Percentiles rank a stretch among this genome's conserved stretches.
phyloP scores from a whole-genome alignment of 1,139 yeast species.

The Suhomyces taliae region DNA sequence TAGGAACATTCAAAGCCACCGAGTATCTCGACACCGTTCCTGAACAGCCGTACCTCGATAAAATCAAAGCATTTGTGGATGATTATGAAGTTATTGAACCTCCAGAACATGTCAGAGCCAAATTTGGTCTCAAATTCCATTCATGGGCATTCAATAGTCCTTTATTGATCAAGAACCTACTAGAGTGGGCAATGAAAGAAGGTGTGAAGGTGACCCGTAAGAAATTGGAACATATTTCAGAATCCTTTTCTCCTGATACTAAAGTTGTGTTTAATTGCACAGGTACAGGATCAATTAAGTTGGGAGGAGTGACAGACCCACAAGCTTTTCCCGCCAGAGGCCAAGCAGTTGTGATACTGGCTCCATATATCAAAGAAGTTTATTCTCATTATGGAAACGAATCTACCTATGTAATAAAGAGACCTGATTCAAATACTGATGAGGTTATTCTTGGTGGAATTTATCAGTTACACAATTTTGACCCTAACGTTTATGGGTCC shows the following conservation, averaged over 20 bases:
- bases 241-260: conserved; percentile 9
- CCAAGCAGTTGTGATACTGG: conserved; percentile 14
- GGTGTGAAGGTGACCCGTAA: conserved; percentile 14
- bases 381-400: conserved; percentile 14
- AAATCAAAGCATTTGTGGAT: conserved; percentile 5
- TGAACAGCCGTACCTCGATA: conserved; percentile 1
- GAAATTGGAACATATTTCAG: conserved; percentile 11
- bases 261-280: conserved; percentile 18
- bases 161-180: conserved; percentile 16
- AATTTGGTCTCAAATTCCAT: conserved; percentile 16
- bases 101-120: conserved; percentile 13
- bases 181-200: conserved; percentile 4
- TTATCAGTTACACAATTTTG: conserved; percentile 16
- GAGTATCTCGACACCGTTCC: conserved; percentile 12
- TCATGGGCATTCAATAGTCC: conserved; percentile 29
- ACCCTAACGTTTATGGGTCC: conserved; percentile 12
- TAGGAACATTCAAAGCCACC: conserved; percentile 10
- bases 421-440: conserved; percentile 17
- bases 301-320: conserved; percentile 16
- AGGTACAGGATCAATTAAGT: conserved; percentile 18
- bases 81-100: conserved; percentile 4
- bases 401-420: conserved; percentile 18
- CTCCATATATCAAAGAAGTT: conserved; percentile 12
- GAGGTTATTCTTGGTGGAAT: conserved; percentile 21
- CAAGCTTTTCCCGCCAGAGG: conserved; percentile 11